Conservation (phyloP, 257 asterid species). For the Nicotiana benthamiana region DNA sequence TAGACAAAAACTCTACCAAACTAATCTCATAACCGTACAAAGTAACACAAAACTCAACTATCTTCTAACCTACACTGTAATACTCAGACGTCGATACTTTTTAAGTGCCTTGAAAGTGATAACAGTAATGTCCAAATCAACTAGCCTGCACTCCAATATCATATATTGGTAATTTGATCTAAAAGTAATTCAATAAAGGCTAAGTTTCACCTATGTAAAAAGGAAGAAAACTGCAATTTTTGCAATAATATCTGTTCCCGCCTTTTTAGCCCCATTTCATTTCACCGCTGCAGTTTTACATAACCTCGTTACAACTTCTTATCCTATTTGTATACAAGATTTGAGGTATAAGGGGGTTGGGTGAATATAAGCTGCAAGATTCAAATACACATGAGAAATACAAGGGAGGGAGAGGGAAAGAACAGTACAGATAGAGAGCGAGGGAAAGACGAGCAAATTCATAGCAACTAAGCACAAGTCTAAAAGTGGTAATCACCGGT, state of each 20-base stretch:
- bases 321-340: constrained; percentile 30
- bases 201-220: not conserved
- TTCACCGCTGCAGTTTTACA: constrained; percentile 10
- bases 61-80: too few species aligned
- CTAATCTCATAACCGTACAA: too few species aligned
- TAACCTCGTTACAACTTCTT: constrained; percentile 14
- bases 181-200: not conserved
- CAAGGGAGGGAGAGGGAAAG: not conserved
- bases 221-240: not conserved
- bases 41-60: too few species aligned
- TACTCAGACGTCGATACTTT: too few species aligned
- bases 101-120: too few species aligned
- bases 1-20: too few species aligned
- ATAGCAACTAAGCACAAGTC: constrained; percentile 14
- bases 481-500: not conserved
- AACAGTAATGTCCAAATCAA: too few species aligned
- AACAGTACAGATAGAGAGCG: not conserved
- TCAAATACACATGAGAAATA: constrained; percentile 9
- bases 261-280: constrained; percentile 3
- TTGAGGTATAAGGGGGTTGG: constrained; percentile 9
- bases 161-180: not conserved
- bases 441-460: not conserved
- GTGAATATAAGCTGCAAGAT: constrained; percentile 4
- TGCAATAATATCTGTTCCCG: constrained; percentile 12
- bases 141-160: too few species aligned